phyloP scores from a whole-genome alignment of 2,329 filamentous ascomycete genomes.

The Diaporthe eres region DNA sequence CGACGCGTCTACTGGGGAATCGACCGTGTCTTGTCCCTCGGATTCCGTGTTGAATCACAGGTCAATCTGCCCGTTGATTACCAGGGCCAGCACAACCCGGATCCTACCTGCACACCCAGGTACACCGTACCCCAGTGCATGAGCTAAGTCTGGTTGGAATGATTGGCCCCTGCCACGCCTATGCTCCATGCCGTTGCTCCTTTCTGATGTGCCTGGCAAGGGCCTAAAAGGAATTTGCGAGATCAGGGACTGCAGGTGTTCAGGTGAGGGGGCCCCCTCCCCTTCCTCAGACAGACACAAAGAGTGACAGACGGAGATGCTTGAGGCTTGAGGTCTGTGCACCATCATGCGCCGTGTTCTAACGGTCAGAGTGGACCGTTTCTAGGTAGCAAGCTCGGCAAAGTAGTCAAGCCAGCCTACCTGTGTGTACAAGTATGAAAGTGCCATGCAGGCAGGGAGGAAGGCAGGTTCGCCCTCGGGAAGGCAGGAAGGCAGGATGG shows the following conservation, averaged over 20 bases:
- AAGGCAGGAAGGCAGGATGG: background rate
- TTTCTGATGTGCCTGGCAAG: background rate
- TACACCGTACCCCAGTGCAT: too few relatives aligned
- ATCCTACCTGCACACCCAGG: too few relatives aligned
- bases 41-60: background rate
- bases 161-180: background rate
- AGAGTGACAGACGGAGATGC: background rate
- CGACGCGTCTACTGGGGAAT: background rate
- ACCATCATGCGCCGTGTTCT: background rate
- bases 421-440: background rate
- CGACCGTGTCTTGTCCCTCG: background rate
- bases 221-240: background rate
- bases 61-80: background rate
- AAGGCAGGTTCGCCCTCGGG: background rate
- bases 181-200: background rate
- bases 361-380: background rate
- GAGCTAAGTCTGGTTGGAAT: background rate
- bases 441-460: background rate
- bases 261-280: background rate
- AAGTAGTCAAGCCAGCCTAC: background rate
- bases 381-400: background rate
- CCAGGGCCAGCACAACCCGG: background rate
- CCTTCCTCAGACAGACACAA: background rate
- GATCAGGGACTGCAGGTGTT: background rate
- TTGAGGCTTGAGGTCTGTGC: conserved; percentile 7